phyloP scores from a whole-genome alignment of 768 basidiomycete species.

The Trametes cinnabarina region DNA sequence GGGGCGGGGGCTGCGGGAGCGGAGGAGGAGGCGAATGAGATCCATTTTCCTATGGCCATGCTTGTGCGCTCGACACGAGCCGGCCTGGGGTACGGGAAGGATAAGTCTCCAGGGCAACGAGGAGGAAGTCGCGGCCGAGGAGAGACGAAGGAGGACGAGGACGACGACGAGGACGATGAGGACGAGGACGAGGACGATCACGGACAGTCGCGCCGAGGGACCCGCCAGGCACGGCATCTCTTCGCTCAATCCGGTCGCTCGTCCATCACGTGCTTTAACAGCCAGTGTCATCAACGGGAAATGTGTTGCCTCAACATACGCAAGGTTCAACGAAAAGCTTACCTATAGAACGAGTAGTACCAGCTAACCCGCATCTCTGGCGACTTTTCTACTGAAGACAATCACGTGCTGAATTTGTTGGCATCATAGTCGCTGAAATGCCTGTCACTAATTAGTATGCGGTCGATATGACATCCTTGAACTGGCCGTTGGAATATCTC shows the following conservation, averaged over 20 bases:
- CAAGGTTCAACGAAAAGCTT: too few species aligned
- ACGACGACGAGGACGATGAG: neutral
- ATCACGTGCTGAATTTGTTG: too few species aligned
- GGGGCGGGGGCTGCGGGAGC: conserved; percentile 16
- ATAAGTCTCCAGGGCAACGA: conserved; percentile 1
- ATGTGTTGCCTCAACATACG: neutral
- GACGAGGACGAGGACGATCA: neutral
- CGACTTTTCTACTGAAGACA: too few species aligned
- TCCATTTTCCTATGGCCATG: conserved; percentile 31
- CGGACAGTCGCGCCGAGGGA: neutral
- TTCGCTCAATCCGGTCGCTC: neutral
- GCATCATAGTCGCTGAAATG: too few species aligned
- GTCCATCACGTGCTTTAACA: neutral
- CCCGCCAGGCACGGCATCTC: neutral
- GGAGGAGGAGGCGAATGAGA: conserved; percentile 25
- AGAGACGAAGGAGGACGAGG: neutral
- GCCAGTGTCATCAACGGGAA: neutral
- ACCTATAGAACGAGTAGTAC: too few species aligned
- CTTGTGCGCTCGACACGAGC: conserved; percentile 12
- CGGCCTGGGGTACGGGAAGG: neutral
- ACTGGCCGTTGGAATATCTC: too few species aligned
- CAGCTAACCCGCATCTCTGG: too few species aligned
- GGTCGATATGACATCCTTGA: too few species aligned
- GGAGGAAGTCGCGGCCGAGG: neutral
- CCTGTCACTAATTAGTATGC: too few species aligned